Base-by-base conservation (phyloP, 2,329 filamentous ascomycete genomes). In the Neobulgaria alba region DNA sequence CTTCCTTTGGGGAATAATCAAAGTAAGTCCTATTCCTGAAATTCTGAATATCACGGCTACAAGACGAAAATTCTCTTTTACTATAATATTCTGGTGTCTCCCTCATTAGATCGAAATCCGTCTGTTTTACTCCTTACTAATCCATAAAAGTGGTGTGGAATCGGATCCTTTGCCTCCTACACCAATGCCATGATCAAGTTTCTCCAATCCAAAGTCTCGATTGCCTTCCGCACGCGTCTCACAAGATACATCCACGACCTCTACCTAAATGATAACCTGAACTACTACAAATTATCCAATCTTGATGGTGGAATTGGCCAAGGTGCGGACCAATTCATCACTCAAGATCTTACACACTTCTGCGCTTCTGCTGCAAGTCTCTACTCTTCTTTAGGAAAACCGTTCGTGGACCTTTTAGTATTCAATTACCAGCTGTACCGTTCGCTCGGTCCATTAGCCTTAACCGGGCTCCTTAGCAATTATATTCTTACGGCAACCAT, bases 151-250 rank as follows among this genome's bases (percentile, higher is more conserved):
- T 98, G 92, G 92, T 88, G 89, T 50, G 88, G 90, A 3, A 81
- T 98, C 26, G 92, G 92, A 31, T 86, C 85, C 2, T 80, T 96
- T 49, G 90, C 89, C 7, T 94, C 90, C 0, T 98, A 98, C 59
- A 95, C 90, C 37, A 98, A 98, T 62, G 88, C 90, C 40, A 95
- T 93, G 84, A 98, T 98, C 71, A 96, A 96, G 63, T 98, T 85
- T 65, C 73, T 98, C 48, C 90, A 98, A 64, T 90, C 86, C 37
- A 98, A 98, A 67, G 88, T 98, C 39, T 95, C 90, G 5, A 98
- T 98, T 51, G 90, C 93, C 23, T 98, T 98, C 72, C 81, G 92
- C 31, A 98, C 92, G 3, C 79, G 92, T 9, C 72, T 98, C 10
- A 98, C 92, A 2, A 73, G 92, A 53, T 98, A 98, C 61, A 95